Evolutionary conservation across 1,139 yeast genomes (phyloP), one percentile per base, ranked within the genome.

Genomic region (Saccharomyces hybrid): DNA sequence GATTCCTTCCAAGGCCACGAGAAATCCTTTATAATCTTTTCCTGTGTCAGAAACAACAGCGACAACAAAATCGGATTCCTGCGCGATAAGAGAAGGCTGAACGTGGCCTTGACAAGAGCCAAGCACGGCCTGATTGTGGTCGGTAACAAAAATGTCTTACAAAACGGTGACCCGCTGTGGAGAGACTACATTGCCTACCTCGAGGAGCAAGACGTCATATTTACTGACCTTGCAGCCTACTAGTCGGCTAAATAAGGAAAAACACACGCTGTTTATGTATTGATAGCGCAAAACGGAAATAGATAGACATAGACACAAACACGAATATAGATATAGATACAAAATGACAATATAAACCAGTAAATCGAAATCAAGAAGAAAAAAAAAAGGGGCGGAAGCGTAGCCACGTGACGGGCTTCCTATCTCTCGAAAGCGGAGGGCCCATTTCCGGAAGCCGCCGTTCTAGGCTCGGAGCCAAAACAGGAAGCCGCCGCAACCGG

Each of bases 1-100:
- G 86, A 82, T 66, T 85, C 86, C 0, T 82, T 81, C 73, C 87
- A 82, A 66, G 86, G 87, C 32, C 77, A 85, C 63, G 87, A 82
- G 61, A 81, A 80, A 66, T 75, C 79, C 56, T 80, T 82, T 59
- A 74, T 82, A 55, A 71, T 82, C 14, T 80, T 82, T 70, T 80
- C 85, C 0, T 80, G 86, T 68, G 87, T 82, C 7, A 70, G 87
- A 61, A 80, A 82, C 24, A 82, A 82, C 63, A 61, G 64, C 2
- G 73, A 73, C 51, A 71, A 73, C 52, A 79, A 76, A 54, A 78
- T 82, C 61, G 87, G 87, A 38, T 82, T 82, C 65, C 77, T 82
- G 55, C 73, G 72, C 53, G 86, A 82, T 61, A 76, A 76, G 53
- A 71, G 86, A 68, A 74, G 86, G 68, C 67, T 81, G 61, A 81